Evolutionary conservation across 257 asterid species (phyloP).

Genomic region (Jacaranda copaia): DNA sequence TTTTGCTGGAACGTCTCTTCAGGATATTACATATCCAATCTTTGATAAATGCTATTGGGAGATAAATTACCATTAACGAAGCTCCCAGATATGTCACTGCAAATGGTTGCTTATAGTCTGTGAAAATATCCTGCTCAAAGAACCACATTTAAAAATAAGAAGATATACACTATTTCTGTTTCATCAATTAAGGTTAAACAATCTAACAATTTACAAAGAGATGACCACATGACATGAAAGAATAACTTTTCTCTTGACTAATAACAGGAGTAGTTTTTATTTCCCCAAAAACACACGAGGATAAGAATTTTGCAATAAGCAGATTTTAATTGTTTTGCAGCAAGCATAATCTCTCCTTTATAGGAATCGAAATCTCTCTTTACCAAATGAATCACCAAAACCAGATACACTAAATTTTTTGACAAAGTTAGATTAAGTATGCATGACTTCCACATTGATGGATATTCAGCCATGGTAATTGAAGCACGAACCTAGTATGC

Average conservation of each 20-base stretch:
- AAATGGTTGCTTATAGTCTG: slow-evolving; percentile 95
- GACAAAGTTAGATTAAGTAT: too few relatives aligned
- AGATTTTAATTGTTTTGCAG: slow-evolving; percentile 1
- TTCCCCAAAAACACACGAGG: background rate
- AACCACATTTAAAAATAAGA: slow-evolving; percentile 24
- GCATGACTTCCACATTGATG: too few relatives aligned
- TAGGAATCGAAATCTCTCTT: too few relatives aligned
- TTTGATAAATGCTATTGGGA: slow-evolving; percentile 84
- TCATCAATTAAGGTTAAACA: background rate
- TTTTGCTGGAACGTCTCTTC: slow-evolving; percentile 56
- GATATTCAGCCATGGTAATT: too few relatives aligned
- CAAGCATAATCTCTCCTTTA: background rate
- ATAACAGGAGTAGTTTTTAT: background rate
- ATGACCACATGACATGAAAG: background rate
- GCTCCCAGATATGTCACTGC: slow-evolving; percentile 99
- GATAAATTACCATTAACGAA: slow-evolving; percentile 91
- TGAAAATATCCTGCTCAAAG: slow-evolving; percentile 79
- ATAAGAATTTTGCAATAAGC: slow-evolving; percentile 15
- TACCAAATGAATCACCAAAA: slow-evolving; percentile 5
- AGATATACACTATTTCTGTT: background rate
- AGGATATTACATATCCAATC: slow-evolving; percentile 67
- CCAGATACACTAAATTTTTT: too few relatives aligned
- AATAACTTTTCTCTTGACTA: background rate
- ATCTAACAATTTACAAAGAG: slow-evolving; percentile 5
- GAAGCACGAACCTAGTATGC: too few relatives aligned